Percentiles rank a stretch among this genome's conserved stretches.
phyloP scores from a whole-genome alignment of 495 filamentous ascomycete genomes.

The Bombardia bombarda region DNA sequence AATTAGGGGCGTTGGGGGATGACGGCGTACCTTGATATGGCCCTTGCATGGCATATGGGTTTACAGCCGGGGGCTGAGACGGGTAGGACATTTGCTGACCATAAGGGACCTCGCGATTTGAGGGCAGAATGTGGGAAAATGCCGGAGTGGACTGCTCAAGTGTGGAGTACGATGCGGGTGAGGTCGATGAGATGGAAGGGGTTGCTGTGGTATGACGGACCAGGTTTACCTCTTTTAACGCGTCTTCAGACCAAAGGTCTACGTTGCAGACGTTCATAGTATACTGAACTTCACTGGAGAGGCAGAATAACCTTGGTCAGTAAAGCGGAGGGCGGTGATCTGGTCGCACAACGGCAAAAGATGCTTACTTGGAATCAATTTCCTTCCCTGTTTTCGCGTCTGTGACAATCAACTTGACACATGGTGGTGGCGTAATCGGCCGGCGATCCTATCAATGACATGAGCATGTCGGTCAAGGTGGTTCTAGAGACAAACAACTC shows the following conservation, averaged over 20 bases:
- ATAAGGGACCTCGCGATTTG: slow-evolving; percentile 19
- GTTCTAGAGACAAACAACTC: not conserved
- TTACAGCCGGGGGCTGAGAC: slow-evolving; percentile 9
- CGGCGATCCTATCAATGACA: slow-evolving; percentile 63
- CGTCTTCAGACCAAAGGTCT: slow-evolving; percentile 83
- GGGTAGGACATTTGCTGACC: slow-evolving; percentile 14
- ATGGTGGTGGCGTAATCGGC: slow-evolving; percentile 93
- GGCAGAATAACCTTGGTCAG: too few species aligned
- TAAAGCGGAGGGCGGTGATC: too few species aligned
- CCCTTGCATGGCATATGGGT: slow-evolving; percentile 16
- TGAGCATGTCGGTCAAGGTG: slow-evolving; percentile 1
- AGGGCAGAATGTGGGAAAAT: slow-evolving; percentile 27
- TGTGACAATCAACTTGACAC: slow-evolving; percentile 74
- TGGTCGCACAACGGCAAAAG: too few species aligned
- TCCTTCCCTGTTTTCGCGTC: slow-evolving; percentile 77
- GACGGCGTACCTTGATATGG: slow-evolving; percentile 13
- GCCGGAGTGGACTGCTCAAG: slow-evolving; percentile 25
- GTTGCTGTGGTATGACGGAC: slow-evolving; percentile 82
- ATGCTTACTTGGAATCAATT: slow-evolving; percentile 76
- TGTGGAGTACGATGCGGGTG: slow-evolving; percentile 24
- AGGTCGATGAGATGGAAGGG: slow-evolving; percentile 75
- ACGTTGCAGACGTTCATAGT: slow-evolving; percentile 89
- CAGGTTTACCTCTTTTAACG: slow-evolving; percentile 83
- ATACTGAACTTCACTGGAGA: slow-evolving; percentile 63
- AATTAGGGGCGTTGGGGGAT: not conserved